Conservation (phyloP, 2,329 filamentous ascomycete species). For the Fusarium cyanostomum region DNA sequence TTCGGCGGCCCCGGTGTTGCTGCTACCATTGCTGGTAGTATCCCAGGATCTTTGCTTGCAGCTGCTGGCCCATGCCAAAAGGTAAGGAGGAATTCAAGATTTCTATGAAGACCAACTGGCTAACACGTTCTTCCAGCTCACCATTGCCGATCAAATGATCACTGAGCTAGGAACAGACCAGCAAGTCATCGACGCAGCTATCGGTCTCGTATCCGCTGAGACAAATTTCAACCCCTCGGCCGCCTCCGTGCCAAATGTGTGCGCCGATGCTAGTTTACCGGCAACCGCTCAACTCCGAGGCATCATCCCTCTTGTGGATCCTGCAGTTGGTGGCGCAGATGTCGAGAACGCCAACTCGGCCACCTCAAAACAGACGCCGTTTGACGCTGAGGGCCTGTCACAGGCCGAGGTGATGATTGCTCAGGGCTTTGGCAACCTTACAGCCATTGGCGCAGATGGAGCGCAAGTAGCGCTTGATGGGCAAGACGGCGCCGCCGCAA, state of each 20-base stretch:
- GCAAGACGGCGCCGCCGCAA: conserved; percentile 46
- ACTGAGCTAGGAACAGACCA: conserved; percentile 66
- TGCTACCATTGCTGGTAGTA: conserved; percentile 69
- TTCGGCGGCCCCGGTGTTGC: conserved; percentile 69
- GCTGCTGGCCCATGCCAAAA: conserved; percentile 73
- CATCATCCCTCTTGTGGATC: conserved; percentile 74
- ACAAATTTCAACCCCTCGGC: conserved; percentile 78
- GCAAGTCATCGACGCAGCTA: conserved; percentile 69
- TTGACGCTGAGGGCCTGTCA: conserved; percentile 68
- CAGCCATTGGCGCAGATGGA: conserved; percentile 49
- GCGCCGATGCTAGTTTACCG: conserved; percentile 70
- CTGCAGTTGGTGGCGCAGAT: conserved; percentile 65
- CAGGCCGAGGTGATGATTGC: conserved; percentile 71
- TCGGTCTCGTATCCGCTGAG: conserved; percentile 71
- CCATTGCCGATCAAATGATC: conserved; percentile 72
- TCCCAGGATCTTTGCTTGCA: conserved; percentile 70
- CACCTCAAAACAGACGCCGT: conserved; percentile 61
- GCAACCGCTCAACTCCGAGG: conserved; percentile 69
- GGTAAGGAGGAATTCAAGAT: conserved; percentile 45
- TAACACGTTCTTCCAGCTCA: conserved; percentile 55
- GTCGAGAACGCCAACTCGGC: conserved; percentile 68
- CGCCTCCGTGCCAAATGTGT: conserved; percentile 68
- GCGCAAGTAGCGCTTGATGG: conserved; percentile 47
- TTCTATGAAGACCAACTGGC: not conserved
- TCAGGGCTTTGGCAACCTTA: conserved; percentile 72